Percentiles rank a stretch among this genome's conserved stretches.
phyloP scores from a whole-genome alignment of 176 grass and related monocot genomes.

The Oryza glaberrima region DNA sequence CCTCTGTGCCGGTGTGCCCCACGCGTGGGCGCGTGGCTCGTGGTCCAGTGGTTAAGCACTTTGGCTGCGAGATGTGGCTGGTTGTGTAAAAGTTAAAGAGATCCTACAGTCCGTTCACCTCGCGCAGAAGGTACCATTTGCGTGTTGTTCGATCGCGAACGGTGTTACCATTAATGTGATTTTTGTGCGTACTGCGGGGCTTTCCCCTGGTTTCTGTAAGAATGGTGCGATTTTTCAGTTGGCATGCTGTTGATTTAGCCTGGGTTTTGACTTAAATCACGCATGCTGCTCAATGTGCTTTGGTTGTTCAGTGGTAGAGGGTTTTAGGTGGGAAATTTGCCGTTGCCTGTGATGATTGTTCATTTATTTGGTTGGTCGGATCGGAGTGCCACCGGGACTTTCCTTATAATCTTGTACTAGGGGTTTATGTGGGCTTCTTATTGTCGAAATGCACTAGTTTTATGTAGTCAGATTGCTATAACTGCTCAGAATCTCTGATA shows the following conservation, averaged over 20 bases:
- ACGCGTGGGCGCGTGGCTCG: background rate
- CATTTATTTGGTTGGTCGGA: slow-evolving; percentile 3
- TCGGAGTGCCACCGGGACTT: background rate
- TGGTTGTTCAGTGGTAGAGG: background rate
- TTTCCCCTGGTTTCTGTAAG: background rate
- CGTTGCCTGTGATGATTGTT: background rate
- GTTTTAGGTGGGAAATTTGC: background rate
- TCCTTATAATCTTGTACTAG: background rate
- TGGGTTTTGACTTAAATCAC: background rate
- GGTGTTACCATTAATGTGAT: background rate
- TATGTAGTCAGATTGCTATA: slow-evolving; percentile 7
- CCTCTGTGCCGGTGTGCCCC: background rate
- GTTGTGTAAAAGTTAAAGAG: background rate
- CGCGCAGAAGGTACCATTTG: background rate
- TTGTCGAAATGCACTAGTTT: slow-evolving; percentile 26
- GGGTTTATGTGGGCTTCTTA: background rate
- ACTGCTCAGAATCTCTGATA: background rate
- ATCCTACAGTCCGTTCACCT: background rate
- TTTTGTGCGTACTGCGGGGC: background rate
- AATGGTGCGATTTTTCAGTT: background rate
- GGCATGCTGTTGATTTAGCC: background rate
- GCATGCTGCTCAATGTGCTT: background rate
- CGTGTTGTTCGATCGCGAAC: background rate
- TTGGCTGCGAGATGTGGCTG: slow-evolving; percentile 15
- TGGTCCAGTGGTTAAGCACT: slow-evolving; percentile 8